These are phyloP conservation scores for Pyrenochaeta sp. DNA, from an alignment of 2,329 filamentous ascomycete species.

Conservation along the genomic window DNA sequence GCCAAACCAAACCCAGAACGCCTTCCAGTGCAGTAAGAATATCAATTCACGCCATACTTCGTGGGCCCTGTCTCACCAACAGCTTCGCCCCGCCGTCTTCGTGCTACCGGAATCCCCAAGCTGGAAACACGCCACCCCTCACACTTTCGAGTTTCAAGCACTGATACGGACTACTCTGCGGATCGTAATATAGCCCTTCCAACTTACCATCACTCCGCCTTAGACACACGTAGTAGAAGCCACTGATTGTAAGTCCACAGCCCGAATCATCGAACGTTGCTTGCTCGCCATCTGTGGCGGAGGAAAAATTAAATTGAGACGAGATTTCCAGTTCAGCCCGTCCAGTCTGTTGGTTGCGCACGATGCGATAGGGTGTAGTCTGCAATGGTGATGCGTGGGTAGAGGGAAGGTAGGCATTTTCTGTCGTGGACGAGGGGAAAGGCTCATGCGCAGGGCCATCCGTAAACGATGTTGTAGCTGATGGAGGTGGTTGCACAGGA, in stretches of 20 bases:
- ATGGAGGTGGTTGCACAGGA: constrained; percentile 21
- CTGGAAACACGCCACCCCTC: constrained; percentile 44
- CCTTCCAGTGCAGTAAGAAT: not conserved
- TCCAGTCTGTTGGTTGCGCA: constrained; percentile 20
- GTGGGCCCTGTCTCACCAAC: not conserved
- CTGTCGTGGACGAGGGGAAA: constrained; percentile 5
- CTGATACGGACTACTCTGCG: constrained; percentile 63
- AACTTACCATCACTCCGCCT: constrained; percentile 56
- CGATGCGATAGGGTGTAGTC: constrained; percentile 24
- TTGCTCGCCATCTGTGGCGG: constrained; percentile 27
- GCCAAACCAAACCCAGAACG: not conserved
- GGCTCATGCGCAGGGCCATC: constrained; percentile 6
- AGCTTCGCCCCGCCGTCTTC: constrained; percentile 25
- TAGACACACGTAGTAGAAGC: constrained; percentile 64
- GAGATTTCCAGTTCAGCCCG: constrained; percentile 23
- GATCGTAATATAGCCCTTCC: constrained; percentile 64
- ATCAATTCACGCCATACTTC: not conserved
- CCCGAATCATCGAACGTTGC: constrained; percentile 43
- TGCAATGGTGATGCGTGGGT: constrained; percentile 9
- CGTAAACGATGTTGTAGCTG: constrained; percentile 10
- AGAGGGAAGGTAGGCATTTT: not conserved
- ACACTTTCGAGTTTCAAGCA: constrained; percentile 56
- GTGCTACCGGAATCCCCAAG: constrained; percentile 47
- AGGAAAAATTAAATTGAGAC: constrained; percentile 2
- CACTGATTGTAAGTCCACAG: constrained; percentile 61